Conservation (phyloP, 106 monocot genomes). For the Dioscorea alata region DNA sequence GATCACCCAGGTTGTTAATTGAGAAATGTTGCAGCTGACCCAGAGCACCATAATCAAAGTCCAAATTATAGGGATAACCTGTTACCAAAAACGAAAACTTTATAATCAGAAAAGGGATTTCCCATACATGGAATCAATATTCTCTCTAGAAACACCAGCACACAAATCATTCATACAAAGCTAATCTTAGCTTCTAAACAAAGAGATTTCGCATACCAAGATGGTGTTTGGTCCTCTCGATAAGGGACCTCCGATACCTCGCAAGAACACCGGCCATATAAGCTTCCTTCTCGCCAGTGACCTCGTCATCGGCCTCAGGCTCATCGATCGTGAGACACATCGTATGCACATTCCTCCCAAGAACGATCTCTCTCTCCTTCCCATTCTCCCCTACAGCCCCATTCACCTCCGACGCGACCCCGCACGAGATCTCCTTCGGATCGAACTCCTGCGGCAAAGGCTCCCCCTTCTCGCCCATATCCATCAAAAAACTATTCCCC, state of each 20-base stretch:
- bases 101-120: neutral
- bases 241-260: slow-evolving; percentile 33
- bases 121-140: neutral
- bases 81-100: neutral
- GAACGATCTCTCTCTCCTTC: slow-evolving; percentile 48
- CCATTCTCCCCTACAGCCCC: neutral
- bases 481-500: slow-evolving; percentile 9
- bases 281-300: slow-evolving; percentile 69
- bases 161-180: neutral
- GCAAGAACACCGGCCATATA: slow-evolving; percentile 76
- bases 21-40: slow-evolving; percentile 76
- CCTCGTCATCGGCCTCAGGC: slow-evolving; percentile 79
- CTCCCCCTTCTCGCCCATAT: slow-evolving; percentile 21
- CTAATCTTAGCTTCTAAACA: neutral
- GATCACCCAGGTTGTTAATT: slow-evolving; percentile 89
- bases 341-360: slow-evolving; percentile 77
- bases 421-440: slow-evolving; percentile 16
- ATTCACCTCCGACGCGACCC: neutral
- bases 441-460: slow-evolving; percentile 31
- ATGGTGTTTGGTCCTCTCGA: slow-evolving; percentile 61
- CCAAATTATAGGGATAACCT: slow-evolving; percentile 89
- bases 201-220: slow-evolving; percentile 26
- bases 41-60: slow-evolving; percentile 79
- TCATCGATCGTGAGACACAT: slow-evolving; percentile 54
- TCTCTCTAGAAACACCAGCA: neutral